Conservation (phyloP, 768 basidiomycete genomes). For the Sistotremastrum suecicum region DNA sequence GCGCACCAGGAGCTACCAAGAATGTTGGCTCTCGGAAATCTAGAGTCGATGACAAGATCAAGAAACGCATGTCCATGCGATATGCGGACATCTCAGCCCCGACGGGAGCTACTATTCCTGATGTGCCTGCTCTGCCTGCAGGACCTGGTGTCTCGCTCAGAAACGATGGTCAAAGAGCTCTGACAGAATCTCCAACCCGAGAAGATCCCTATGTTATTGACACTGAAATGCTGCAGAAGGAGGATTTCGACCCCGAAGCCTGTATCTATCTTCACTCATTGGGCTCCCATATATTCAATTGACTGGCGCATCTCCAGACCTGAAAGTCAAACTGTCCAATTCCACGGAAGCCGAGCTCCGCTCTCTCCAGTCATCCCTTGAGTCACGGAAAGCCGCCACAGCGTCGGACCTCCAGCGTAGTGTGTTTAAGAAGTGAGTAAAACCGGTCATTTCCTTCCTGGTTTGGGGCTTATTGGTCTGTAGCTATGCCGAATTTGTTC, state of each 20-base stretch:
- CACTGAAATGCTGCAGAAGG: slow-evolving; percentile 50
- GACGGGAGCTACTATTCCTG: slow-evolving; percentile 35
- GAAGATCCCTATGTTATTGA: slow-evolving; percentile 53
- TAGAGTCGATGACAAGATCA: slow-evolving; percentile 75
- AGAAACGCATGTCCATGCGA: slow-evolving; percentile 91
- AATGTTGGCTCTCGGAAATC: slow-evolving; percentile 21
- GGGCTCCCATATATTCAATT: background rate
- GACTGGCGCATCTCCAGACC: slow-evolving; percentile 26
- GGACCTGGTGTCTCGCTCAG: slow-evolving; percentile 10
- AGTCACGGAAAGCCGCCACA: slow-evolving; percentile 54
- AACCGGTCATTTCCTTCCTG: slow-evolving; percentile 3
- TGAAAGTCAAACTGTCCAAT: slow-evolving; percentile 80
- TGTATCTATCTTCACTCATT: slow-evolving; percentile 40
- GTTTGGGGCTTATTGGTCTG: background rate
- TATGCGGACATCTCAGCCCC: slow-evolving; percentile 80
- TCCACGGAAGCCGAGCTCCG: slow-evolving; percentile 74
- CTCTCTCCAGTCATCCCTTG: slow-evolving; percentile 64
- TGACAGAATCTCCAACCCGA: slow-evolving; percentile 2
- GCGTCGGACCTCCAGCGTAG: slow-evolving; percentile 74
- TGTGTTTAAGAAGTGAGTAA: slow-evolving; percentile 80
- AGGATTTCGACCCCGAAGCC: slow-evolving; percentile 76
- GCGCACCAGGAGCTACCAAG: no score
- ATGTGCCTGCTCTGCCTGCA: slow-evolving; percentile 42
- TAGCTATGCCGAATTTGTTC: slow-evolving; percentile 94
- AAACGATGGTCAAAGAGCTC: slow-evolving; percentile 2